A percentile compares a stretch with the other conserved stretches of the same genome.
Evolutionary conservation across 2,329 filamentous ascomycete species (phyloP).

Genomic region (Akanthomyces lecanii): DNA sequence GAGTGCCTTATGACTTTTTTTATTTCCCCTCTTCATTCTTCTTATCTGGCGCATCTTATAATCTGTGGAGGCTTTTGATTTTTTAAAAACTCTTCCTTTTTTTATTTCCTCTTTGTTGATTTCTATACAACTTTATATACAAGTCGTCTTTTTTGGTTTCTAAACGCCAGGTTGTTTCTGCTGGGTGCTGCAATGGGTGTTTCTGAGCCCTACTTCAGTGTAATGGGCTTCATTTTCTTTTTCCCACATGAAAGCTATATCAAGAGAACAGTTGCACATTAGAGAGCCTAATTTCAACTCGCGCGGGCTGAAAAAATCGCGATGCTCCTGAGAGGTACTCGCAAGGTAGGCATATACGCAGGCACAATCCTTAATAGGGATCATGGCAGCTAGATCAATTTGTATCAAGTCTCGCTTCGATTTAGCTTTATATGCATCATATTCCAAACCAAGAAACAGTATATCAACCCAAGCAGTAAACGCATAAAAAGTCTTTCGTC

Average conservation of each 20-base stretch:
- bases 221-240: too few species aligned
- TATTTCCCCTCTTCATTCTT: neutral
- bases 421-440: neutral
- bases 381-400: neutral
- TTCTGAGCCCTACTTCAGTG: neutral
- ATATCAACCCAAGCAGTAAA: neutral
- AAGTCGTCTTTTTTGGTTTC: neutral
- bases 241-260: too few species aligned
- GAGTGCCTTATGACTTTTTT: constrained; percentile 15
- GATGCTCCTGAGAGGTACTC: too few species aligned
- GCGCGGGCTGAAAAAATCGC: too few species aligned
- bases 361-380: neutral
- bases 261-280: too few species aligned
- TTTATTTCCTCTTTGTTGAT: constrained; percentile 7
- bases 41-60: constrained; percentile 15
- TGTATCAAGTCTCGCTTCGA: neutral
- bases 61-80: constrained; percentile 12
- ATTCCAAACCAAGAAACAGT: neutral
- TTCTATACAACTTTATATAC: constrained; percentile 13
- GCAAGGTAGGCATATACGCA: too few species aligned
- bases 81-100: constrained; percentile 3
- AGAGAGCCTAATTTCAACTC: too few species aligned
- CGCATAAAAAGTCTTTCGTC: neutral
- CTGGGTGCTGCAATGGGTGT: neutral
- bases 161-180: neutral